Base-by-base conservation (phyloP, 495 filamentous ascomycete genomes). In the Peziza echinospora region DNA sequence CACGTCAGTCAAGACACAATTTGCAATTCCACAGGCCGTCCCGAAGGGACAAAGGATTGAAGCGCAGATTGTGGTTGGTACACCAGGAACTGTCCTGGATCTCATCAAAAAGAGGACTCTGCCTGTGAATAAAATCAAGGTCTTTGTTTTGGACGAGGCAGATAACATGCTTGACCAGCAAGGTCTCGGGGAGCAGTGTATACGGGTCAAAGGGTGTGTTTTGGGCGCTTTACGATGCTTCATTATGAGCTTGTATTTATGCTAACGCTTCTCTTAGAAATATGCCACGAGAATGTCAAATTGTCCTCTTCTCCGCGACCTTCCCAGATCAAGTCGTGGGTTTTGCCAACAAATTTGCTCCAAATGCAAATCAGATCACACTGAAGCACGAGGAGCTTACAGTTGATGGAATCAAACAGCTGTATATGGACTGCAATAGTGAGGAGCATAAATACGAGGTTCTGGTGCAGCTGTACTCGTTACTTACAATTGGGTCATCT, bases 161-260 rank as follows among this genome's bases (percentile, higher is more conserved):
- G 86, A 94, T 62, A 93, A 93, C 64, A 93, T 94, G 86, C 67
- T 83, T 3, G 91, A 96, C 53, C 77, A 82, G 63, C 83, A 93
- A 64, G 91, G 91, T 23, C 63, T 99, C 45, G 86, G 86, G 47
- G 91, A 94, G 49, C 89, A 96, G 65, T 94, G 85, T 60, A 70
- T 82, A 46, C 78, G 87, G 50, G 82, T 92, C 49, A 92, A 85
- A 65, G 57, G 57, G 85, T 86, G 61, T 60, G 82, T 70, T 22
- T 17, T 17, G 5, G 43, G 10, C 16, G 2, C 8, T 41, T 22
- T 13, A n/a, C n/a, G n/a, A 45, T 34, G 13, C 10, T 6, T 30
- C 37, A 16, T 17, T 28, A 11, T n/a, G 37, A 17, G 19, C n/a
- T n/a, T 49, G 25, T 26, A 16, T 6, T n/a, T n/a, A n/a, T n/a